Conservation (phyloP, 208 protist genomes). For the Trypanosoma vivax region DNA sequence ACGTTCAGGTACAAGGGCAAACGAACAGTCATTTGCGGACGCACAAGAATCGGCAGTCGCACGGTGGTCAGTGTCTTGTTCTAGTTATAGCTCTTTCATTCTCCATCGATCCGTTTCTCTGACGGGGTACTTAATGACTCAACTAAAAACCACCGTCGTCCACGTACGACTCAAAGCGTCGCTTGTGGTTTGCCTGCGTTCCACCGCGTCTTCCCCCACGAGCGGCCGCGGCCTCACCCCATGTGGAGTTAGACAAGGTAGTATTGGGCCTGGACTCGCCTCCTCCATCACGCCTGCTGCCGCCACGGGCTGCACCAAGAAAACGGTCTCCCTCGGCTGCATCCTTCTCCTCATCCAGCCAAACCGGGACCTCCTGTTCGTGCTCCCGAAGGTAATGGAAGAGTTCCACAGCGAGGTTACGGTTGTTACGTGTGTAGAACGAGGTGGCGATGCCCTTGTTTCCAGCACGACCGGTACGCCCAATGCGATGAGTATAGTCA, state of each 20-base stretch:
- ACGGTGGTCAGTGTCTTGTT: too few species aligned
- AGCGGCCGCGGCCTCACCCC: conserved; percentile 15
- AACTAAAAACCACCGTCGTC: conserved; percentile 78
- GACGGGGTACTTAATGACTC: not conserved
- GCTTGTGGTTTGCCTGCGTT: conserved; percentile 16
- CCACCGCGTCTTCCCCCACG: conserved; percentile 13
- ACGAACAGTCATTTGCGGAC: not conserved
- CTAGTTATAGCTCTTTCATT: not conserved
- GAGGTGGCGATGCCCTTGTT: conserved; percentile 93
- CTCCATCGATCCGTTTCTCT: not conserved
- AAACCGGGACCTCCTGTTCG: conserved; percentile 78
- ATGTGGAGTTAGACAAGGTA: conserved; percentile 15
- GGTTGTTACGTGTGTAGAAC: conserved; percentile 84
- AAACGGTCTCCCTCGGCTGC: conserved; percentile 67
- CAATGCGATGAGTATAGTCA: conserved; percentile 99
- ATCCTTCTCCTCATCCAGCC: conserved; percentile 75
- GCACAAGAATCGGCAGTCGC: not conserved
- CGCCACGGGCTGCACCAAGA: conserved; percentile 29
- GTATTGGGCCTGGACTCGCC: conserved; percentile 10
- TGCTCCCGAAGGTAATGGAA: conserved; percentile 83
- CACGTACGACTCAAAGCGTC: conserved; percentile 10
- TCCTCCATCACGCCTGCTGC: conserved; percentile 27
- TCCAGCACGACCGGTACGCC: conserved; percentile 97
- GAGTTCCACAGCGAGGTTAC: conserved; percentile 52
- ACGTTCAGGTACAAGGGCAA: not conserved